These are phyloP conservation scores for Rosa chinensis DNA, from an alignment of 306 rosid species.

Conservation along the genomic window DNA sequence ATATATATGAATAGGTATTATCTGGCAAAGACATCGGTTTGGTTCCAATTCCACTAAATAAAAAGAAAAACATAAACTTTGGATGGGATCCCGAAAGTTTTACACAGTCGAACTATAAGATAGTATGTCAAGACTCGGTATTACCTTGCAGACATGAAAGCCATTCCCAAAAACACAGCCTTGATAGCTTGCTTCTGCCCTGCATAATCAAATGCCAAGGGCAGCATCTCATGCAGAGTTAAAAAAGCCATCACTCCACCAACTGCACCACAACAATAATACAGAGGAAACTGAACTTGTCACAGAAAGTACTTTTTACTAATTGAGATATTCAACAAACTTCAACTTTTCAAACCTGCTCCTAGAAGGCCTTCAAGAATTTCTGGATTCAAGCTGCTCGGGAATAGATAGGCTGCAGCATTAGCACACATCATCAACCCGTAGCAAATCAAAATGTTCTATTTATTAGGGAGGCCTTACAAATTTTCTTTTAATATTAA, in stretches of 20 bases:
- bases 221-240: constrained; percentile 95
- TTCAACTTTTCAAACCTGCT: constrained; percentile 57
- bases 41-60: background rate
- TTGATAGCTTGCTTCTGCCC: constrained; percentile 89
- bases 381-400: constrained; percentile 88
- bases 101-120: background rate
- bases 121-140: background rate
- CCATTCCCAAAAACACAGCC: constrained; percentile 95
- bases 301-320: background rate
- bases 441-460: background rate
- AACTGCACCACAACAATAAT: constrained; percentile 45
- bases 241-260: constrained; percentile 97
- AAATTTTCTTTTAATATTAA: too few species aligned
- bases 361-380: constrained; percentile 93
- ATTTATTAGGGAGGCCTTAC: background rate
- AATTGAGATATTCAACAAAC: constrained; percentile 15
- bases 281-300: constrained; percentile 8
- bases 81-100: background rate
- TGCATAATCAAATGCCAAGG: constrained; percentile 92
- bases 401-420: constrained; percentile 80
- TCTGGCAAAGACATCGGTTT: background rate
- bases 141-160: constrained; percentile 97
- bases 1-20: background rate
- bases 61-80: background rate
- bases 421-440: constrained; percentile 24